Percentiles rank a stretch among this genome's conserved stretches.
These are phyloP conservation scores for Escovopsis weberi DNA, from an alignment of 2,329 filamentous ascomycete genomes.

Conservation along the genomic window DNA sequence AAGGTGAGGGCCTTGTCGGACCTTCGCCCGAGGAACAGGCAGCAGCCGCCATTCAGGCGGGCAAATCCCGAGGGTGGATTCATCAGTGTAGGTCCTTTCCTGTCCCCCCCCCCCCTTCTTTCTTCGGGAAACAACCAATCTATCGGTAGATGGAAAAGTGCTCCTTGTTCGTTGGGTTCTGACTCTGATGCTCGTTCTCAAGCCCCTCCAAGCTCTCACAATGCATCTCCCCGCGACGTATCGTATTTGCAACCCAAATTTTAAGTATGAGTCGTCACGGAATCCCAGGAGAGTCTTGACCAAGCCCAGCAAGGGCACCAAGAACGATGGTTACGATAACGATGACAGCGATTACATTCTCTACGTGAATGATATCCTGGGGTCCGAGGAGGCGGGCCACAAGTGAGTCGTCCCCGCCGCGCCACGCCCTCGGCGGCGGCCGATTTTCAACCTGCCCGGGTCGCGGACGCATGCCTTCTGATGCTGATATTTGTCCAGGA, in stretches of 20 bases:
- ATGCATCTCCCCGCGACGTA: constrained; percentile 89
- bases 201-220: constrained; percentile 92
- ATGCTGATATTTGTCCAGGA: constrained; percentile 37
- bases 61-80: constrained; percentile 96
- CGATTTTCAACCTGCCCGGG: no score
- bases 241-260: constrained; percentile 92
- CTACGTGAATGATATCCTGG: constrained; percentile 96
- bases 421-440: neutral
- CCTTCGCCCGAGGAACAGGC: constrained; percentile 67
- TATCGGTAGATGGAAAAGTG: no score
- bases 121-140: neutral
- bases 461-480: no score
- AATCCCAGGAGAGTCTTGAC: constrained; percentile 92
- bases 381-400: constrained; percentile 94
- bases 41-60: constrained; percentile 79
- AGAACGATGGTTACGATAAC: constrained; percentile 98
- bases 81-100: constrained; percentile 59
- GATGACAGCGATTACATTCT: constrained; percentile 99
- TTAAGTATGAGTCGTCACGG: constrained; percentile 97
- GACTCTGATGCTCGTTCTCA: no score
- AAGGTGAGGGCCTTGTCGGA: constrained; percentile 61
- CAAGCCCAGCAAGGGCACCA: constrained; percentile 94
- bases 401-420: constrained; percentile 46
- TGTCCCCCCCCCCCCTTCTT: neutral
- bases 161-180: neutral